Base-by-base conservation (phyloP, 1,139 yeast species). In the Kodamaea ohmeri region DNA sequence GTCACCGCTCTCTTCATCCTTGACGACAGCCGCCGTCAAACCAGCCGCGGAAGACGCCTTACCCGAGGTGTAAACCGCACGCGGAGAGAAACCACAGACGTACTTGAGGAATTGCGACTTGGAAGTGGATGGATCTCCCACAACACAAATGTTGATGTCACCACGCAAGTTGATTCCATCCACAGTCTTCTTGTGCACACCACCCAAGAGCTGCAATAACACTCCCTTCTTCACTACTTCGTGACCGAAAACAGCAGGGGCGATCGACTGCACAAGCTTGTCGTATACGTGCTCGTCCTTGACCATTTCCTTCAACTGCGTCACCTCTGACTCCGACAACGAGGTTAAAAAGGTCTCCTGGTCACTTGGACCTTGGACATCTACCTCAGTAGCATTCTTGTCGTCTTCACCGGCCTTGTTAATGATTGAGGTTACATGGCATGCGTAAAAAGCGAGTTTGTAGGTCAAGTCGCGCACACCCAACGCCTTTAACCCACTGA, bases 1-100 rank as follows among this genome's bases (percentile, higher is more conserved):
- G 56, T 92, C 98, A 30, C 97, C 96, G 53, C 95, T 87, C 60
- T 92, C 99, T 63, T 94, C 98, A 58, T 92, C 99, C 60, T 83
- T 87, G 13, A 92, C 96, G 19, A 92, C 99, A 0, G 97, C 96
- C 1, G 98, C 99, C 1, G 99, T 92, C 52, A 92, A 74, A 71
- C 98, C 98, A 11, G 99, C 99, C 2, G 99, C 99, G 2, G 97
- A 80, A 0, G 97, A 90, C 0, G 99, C 98, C 58, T 92, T 92
- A 62, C 99, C 99, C 0, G 97, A 90, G 1, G 99, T 94, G 58
- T 94, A 92, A 26, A 92, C 90, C 1, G 97, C 89, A 53, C 99
- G 76, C 19, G 98, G 97, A 25, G 95, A 78, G 60, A 92, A 89
- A 1, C 86, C 80, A 53, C 92, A 85, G 12, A 92, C 96, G 59